Evolutionary conservation across 768 basidiomycete genomes (phyloP).

Genomic region (Mycena epipterygia): DNA sequence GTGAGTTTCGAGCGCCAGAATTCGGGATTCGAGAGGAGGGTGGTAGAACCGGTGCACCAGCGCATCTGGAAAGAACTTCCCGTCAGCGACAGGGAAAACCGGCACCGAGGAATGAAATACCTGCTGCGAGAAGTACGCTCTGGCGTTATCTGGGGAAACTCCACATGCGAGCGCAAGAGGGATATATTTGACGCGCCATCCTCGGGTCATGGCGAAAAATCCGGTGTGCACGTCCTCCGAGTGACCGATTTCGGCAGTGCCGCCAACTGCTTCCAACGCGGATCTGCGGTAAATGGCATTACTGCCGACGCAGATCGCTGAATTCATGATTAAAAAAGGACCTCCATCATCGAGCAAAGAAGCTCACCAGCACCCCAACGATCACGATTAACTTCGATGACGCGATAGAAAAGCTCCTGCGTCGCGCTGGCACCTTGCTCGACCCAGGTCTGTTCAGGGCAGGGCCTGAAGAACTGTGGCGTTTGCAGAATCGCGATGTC

Average conservation of each 20-base stretch:
- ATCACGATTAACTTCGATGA: conserved; percentile 46
- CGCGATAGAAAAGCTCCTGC: conserved; percentile 44
- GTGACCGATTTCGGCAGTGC: conserved; percentile 43
- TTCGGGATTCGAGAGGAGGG: too few species aligned
- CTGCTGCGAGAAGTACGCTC: conserved; percentile 47
- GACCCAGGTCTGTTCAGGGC: conserved; percentile 43
- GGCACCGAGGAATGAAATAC: conserved; percentile 33
- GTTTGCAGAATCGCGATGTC: conserved; percentile 46
- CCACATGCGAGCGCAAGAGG: conserved; percentile 45
- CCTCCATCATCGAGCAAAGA: background rate
- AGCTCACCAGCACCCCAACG: conserved; percentile 38
- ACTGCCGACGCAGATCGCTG: conserved; percentile 44
- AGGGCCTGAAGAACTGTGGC: conserved; percentile 46
- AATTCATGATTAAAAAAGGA: background rate
- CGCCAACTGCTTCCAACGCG: conserved; percentile 42
- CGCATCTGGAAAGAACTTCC: background rate
- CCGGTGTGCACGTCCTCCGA: conserved; percentile 47
- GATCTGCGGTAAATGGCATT: conserved; percentile 45
- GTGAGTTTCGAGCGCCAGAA: too few species aligned
- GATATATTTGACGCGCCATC: conserved; percentile 46
- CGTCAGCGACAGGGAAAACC: background rate
- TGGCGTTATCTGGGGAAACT: conserved; percentile 44
- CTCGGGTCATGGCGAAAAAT: conserved; percentile 43
- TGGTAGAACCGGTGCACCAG: too few species aligned
- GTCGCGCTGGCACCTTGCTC: conserved; percentile 45